Evolutionary conservation across 164 flowering plant genomes (phyloP).

Genomic region (Annona squamosa): DNA sequence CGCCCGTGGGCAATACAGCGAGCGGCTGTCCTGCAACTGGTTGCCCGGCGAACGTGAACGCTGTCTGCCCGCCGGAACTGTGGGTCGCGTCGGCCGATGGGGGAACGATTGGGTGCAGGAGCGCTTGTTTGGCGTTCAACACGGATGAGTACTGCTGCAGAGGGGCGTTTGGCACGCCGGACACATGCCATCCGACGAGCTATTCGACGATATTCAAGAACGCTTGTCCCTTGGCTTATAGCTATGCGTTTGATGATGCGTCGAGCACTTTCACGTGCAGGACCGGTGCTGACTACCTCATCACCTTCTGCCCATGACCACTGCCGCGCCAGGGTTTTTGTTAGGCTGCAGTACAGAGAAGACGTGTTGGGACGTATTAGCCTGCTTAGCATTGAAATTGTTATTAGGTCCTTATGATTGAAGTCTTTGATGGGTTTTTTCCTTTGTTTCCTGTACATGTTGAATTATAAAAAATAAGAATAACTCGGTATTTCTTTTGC

Average conservation of each 20-base stretch:
- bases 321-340: neutral
- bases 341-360: no score
- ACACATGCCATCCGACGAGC: conserved; percentile 19
- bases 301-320: conserved; percentile 25
- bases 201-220: conserved; percentile 25
- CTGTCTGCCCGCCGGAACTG: conserved; percentile 20
- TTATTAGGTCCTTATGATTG: no score
- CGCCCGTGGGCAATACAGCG: conserved; percentile 2
- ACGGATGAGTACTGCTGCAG: conserved; percentile 27
- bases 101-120: conserved; percentile 19
- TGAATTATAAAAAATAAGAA: no score
- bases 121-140: conserved; percentile 22
- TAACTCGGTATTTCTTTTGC: no score
- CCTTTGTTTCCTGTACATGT: no score
- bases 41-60: conserved; percentile 15
- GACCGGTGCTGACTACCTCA: conserved; percentile 14
- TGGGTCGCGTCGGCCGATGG: conserved; percentile 11
- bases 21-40: conserved; percentile 8
- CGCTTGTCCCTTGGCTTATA: conserved; percentile 29
- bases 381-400: no score
- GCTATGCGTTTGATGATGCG: conserved; percentile 27
- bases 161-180: conserved; percentile 7
- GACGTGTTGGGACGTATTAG: no score
- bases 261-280: conserved; percentile 26
- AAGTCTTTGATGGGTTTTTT: no score